Evolutionary conservation across 2,329 filamentous ascomycete genomes (phyloP).

Genomic region (Triangularia setosa): DNA sequence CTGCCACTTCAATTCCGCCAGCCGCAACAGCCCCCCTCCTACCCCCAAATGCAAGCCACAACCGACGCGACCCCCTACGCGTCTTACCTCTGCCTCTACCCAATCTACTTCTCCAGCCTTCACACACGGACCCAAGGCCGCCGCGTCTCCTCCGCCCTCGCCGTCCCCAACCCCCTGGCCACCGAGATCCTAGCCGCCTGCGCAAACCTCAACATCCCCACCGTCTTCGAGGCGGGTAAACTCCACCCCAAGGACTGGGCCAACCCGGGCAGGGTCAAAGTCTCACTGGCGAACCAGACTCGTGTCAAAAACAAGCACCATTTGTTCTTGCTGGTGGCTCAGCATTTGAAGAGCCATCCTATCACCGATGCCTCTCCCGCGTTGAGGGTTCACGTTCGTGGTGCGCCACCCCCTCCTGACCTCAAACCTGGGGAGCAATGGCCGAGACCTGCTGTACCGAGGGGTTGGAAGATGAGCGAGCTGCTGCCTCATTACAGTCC

Average conservation of each 20-base stretch:
- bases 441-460: constrained; percentile 69
- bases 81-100: constrained; percentile 85
- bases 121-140: constrained; percentile 75
- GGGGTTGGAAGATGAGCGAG: constrained; percentile 85
- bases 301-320: constrained; percentile 77
- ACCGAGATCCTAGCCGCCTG: constrained; percentile 87
- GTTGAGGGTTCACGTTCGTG: constrained; percentile 68
- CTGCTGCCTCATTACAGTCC: constrained; percentile 84
- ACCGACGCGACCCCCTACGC: constrained; percentile 59
- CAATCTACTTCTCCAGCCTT: constrained; percentile 84
- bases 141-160: constrained; percentile 67
- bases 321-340: constrained; percentile 75
- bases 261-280: constrained; percentile 85
- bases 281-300: constrained; percentile 61
- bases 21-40: constrained; percentile 30
- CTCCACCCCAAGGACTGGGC: constrained; percentile 95
- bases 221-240: constrained; percentile 86
- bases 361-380: constrained; percentile 66
- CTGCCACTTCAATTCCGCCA: neutral
- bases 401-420: constrained; percentile 58
- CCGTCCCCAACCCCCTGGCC: constrained; percentile 81
- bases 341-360: constrained; percentile 73
- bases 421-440: constrained; percentile 60
- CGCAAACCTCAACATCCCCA: constrained; percentile 63
- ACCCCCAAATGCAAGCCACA: constrained; percentile 32